Evolutionary conservation across 192 early-diverging fungal genomes (phyloP), one percentile per base, ranked within the genome.

Genomic region (Coemansia sp.): DNA sequence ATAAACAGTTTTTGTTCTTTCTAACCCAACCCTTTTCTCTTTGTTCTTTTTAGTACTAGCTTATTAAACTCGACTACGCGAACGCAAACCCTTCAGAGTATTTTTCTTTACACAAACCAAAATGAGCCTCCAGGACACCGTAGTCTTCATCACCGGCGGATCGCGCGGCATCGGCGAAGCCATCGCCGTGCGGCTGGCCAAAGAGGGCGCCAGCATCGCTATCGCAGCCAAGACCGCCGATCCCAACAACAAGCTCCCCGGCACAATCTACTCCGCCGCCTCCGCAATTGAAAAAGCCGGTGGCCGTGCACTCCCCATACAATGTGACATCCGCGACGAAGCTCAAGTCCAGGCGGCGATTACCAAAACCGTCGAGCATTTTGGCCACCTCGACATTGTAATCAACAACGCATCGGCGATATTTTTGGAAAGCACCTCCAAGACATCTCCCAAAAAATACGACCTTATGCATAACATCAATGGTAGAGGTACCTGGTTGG

Each of bases 281-380:
- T 68, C 84, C 53, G 91, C 87, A 37, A 89, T 95, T 57, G 88
- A 90, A 63, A 73, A 78, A 28, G 88, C 87, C 8, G 92, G 94
- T 55, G 92, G 91, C 71, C 85, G 87, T 58, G 92, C 90, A 4
- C 85, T 95, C 35, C 86, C 92, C 0, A 74, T 95, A 34, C 76
- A 90, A 52, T 95, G 94, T 79, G 92, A 95, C 67, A 93, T 95
- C 74, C 89, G 92, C 63, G 87, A 88, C 68, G 92, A 94, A 72
- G 86, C 86, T 20, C 88, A 91, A 64, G 89, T 95, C 52, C 58
- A 87, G 66, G 66, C 61, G 7, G 93, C 91, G 6, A 87, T 95
- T 32, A 75, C 86, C 8, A 64, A 88, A 67, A 88, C 90, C 4
- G 90, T 88, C 1, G 69, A 75, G 48, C 71, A 74, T 36, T 95